Base-by-base conservation (phyloP, 1,284 basidiomycete genomes). In the Pseudozyma tsukubaensis region DNA sequence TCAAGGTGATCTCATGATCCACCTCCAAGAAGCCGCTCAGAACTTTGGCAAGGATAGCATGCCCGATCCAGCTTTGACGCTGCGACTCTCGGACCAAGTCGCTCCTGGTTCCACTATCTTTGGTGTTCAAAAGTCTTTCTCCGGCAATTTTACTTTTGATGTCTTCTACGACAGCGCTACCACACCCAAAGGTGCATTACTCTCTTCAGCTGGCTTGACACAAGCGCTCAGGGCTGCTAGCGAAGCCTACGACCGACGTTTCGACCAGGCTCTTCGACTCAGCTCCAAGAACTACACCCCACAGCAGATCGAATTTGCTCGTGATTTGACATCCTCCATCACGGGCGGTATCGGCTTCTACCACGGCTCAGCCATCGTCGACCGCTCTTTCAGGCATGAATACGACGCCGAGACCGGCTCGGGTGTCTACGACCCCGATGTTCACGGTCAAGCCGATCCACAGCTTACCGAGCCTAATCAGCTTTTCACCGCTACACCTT, bases 281-380 rank as follows among this genome's bases (percentile, higher is more conserved):
- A 89, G 60, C 89, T 48, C 54, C 40, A 59, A 65, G 16, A 62
- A 59, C 14, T 74, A 65, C 40, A 39, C 60, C 50, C 85, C 88
- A 59, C 85, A 87, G n/a, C 84, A 92, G 18, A 86, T 90, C 61
- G 86, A 86, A 0, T 95, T 95, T 83, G 95, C 94, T 1, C 91
- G 92, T 79, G 91, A 91, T 14, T 89, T 96, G 66, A 94, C 93
- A 0, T 91, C 94, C 0, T 96, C 94, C 82, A 88, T 97, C 47
- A 85, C 96, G 13, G 94, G 93, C 53, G 94, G 94, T 40, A 90
- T 97, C 49, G 94, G 95, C 12, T 97, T 95, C 86, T 97, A 94
- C 85, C 92, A 94, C 77, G 94, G 94, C n/a, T 89, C 88, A 3
- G 94, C 93, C 0, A 91, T 97, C 71, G 89, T 96, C 16, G 92